Evolutionary conservation across 1,139 yeast genomes (phyloP).

Genomic region (Hyphopichia khmerensis): DNA sequence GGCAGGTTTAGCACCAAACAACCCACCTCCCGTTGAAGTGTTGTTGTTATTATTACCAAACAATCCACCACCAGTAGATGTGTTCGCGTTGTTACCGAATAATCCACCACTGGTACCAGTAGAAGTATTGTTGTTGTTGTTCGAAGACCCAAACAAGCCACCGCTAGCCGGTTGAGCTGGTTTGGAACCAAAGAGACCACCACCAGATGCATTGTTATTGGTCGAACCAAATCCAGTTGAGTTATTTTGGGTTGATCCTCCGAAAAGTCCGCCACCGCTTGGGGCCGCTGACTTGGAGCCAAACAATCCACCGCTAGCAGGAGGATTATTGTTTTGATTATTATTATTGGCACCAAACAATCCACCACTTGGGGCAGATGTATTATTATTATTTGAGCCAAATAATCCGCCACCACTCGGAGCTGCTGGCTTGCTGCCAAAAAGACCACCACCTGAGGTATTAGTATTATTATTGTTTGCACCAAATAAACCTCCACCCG

Average conservation of each 20-base stretch:
- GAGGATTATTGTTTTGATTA: neutral
- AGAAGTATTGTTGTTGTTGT: slow-evolving; percentile 12
- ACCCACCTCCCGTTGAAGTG: slow-evolving; percentile 14
- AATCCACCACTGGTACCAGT: slow-evolving; percentile 17
- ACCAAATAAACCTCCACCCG: slow-evolving; percentile 42
- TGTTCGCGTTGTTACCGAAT: slow-evolving; percentile 10
- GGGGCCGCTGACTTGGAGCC: slow-evolving; percentile 9
- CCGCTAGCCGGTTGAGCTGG: slow-evolving; percentile 8
- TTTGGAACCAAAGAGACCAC: slow-evolving; percentile 19
- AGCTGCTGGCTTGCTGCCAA: slow-evolving; percentile 15
- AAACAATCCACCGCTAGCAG: slow-evolving; percentile 18
- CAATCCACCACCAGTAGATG: slow-evolving; percentile 22
- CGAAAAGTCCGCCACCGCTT: neutral
- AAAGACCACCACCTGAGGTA: slow-evolving; percentile 8
- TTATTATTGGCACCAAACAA: slow-evolving; percentile 10
- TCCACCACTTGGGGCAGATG: slow-evolving; percentile 7
- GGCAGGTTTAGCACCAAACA: slow-evolving; percentile 14
- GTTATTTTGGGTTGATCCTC: slow-evolving; percentile 6
- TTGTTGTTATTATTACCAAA: slow-evolving; percentile 29
- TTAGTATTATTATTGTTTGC: slow-evolving; percentile 18
- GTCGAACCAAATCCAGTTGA: slow-evolving; percentile 18
- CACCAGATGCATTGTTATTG: slow-evolving; percentile 7
- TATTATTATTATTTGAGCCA: slow-evolving; percentile 28
- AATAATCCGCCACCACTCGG: slow-evolving; percentile 33
- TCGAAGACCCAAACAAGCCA: slow-evolving; percentile 13